Percentiles rank a stretch among this genome's conserved stretches.
phyloP scores from a whole-genome alignment of 352 stramenopile species.

The Pythium myriotylum region DNA sequence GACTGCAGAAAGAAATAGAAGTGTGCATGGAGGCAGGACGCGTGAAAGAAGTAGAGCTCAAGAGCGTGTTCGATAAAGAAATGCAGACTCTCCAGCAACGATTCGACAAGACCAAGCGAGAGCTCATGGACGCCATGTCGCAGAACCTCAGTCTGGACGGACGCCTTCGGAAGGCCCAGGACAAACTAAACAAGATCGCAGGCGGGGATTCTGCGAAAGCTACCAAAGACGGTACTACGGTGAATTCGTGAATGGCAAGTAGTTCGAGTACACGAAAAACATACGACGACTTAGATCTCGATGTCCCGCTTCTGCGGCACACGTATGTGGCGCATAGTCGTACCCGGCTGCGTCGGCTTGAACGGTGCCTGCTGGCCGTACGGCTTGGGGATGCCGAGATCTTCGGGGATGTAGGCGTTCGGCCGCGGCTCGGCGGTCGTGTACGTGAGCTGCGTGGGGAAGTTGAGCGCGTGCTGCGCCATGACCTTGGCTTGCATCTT shows the following conservation, averaged over 20 bases:
- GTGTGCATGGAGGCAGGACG: constrained; percentile 29
- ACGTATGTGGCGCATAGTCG: constrained; percentile 93
- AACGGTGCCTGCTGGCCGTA: constrained; percentile 92
- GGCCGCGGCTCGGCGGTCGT: constrained; percentile 91
- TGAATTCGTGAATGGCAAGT: no score
- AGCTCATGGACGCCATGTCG: constrained; percentile 72
- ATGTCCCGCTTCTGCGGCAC: constrained; percentile 88
- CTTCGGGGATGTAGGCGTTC: constrained; percentile 94
- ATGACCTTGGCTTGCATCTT: constrained; percentile 50
- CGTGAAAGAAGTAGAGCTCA: constrained; percentile 49
- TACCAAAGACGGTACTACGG: constrained; percentile 7
- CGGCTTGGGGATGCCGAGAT: constrained; percentile 92
- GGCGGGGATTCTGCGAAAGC: constrained; percentile 16
- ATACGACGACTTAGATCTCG: constrained; percentile 90
- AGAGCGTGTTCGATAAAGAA: constrained; percentile 46
- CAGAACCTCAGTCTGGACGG: constrained; percentile 67
- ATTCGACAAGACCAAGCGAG: constrained; percentile 76
- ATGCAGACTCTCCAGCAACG: constrained; percentile 49
- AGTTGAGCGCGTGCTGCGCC: constrained; percentile 55
- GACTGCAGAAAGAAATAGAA: constrained; percentile 34
- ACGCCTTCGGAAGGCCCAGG: constrained; percentile 63
- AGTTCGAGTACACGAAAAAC: no score
- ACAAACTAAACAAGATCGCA: constrained; percentile 61
- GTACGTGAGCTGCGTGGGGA: constrained; percentile 73
- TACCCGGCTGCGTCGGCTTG: constrained; percentile 87